Base-by-base conservation (phyloP, 371 early-diverging fungal species). In the Dipsacomyces acuminosporus region DNA sequence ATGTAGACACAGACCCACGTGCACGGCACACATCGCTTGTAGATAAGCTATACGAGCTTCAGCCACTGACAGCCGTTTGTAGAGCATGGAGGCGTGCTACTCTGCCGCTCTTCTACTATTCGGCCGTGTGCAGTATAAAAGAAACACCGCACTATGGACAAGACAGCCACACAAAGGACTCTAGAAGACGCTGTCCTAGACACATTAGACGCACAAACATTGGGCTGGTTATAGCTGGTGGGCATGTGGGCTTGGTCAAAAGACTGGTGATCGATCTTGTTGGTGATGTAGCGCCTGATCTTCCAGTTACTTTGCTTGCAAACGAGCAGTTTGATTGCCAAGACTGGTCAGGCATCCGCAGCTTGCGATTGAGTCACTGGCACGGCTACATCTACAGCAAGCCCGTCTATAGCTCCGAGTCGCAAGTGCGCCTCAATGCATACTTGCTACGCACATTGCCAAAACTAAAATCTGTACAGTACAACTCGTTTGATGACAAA, bases 31-130 rank as follows among this genome's bases (percentile, higher is more conserved):
- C 46, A 14, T 43, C 53, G 26, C 34, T 43, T 19, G 33, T 48
- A 8, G 47, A 47, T 24, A 21, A 33, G 8, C 49, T 65, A 15
- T 38, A 30, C 17, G 24, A 36, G 40, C 20, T 60, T 15, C 66
- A 65, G 26, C 66, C 66, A 14, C 45, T 65, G 47, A 25, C 66
- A 1, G 60, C 56, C 8, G 56, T 65, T 4, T 65, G 61, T 15
- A 47, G 26, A 17, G 41, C 36, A 22, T 65, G 66, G 66, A 33
- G 66, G 0, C 45, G 44, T 8, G 60, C 66, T 8, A 26, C 38
- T 9, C 41, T 65, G 40, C 66, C 66, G 4, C 43, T 51, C 20
- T 45, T 65, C 35, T 65, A 65, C 38, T 52, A 60, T 11, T 40
- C 66, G 11, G 60, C 38, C 2, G 54, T 54, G 0, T 65, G 60